These are phyloP conservation scores for Acorus gramineus DNA, from an alignment of 106 monocot genomes.

Conservation along the genomic window DNA sequence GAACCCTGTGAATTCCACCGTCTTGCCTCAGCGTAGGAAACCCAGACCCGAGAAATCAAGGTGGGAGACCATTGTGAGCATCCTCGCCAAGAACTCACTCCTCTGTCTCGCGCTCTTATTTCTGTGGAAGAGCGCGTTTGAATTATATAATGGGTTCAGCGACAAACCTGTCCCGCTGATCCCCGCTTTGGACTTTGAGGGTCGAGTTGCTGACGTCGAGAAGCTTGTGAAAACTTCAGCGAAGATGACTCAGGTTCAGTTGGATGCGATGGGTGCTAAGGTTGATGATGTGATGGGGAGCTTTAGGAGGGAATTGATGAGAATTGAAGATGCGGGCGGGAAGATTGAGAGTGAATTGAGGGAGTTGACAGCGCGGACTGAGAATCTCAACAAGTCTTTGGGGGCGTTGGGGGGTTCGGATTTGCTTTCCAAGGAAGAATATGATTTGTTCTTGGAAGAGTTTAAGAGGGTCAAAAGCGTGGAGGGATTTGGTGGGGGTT, in stretches of 20 bases:
- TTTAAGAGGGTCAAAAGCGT: background rate
- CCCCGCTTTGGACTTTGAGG: slow-evolving; percentile 44
- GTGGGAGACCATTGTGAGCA: slow-evolving; percentile 58
- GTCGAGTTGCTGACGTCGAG: slow-evolving; percentile 61
- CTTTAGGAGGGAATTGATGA: slow-evolving; percentile 19
- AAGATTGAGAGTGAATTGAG: slow-evolving; percentile 38
- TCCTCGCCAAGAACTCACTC: slow-evolving; percentile 42
- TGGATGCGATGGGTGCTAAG: slow-evolving; percentile 69
- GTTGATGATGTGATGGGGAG: slow-evolving; percentile 35
- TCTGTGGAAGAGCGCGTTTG: slow-evolving; percentile 48
- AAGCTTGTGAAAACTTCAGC: slow-evolving; percentile 53
- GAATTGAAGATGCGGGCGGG: slow-evolving; percentile 36
- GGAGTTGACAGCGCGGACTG: slow-evolving; percentile 33
- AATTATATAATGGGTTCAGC: slow-evolving; percentile 24
- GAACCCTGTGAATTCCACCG: slow-evolving; percentile 12
- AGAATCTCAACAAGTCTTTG: slow-evolving; percentile 38
- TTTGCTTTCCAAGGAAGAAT: slow-evolving; percentile 28
- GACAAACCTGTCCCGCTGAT: slow-evolving; percentile 17
- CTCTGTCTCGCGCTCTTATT: slow-evolving; percentile 53
- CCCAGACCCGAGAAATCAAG: slow-evolving; percentile 25
- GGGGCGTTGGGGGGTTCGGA: slow-evolving; percentile 29
- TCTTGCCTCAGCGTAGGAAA: slow-evolving; percentile 34
- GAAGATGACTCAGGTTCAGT: slow-evolving; percentile 77
- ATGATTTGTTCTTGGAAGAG: slow-evolving; percentile 4
- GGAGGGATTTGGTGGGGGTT: background rate